Percentiles rank a stretch among this genome's conserved stretches.
phyloP scores from a whole-genome alignment of 208 protist species.

The Phytomonas francai region DNA sequence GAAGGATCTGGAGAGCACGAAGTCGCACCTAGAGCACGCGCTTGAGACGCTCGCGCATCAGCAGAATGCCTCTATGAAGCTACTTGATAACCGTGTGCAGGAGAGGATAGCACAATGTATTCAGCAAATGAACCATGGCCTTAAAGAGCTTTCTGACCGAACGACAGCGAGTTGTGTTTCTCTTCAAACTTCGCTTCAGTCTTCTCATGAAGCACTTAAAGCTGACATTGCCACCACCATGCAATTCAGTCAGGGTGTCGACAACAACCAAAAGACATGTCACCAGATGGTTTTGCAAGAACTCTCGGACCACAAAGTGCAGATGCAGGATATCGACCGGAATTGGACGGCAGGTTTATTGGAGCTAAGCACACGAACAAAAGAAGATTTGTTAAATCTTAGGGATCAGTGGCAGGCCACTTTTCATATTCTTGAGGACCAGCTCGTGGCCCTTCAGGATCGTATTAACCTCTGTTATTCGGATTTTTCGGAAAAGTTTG shows the following conservation, averaged over 20 bases:
- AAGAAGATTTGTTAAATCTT: neutral
- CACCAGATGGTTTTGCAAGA: slow-evolving; percentile 68
- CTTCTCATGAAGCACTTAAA: slow-evolving; percentile 33
- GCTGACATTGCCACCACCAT: slow-evolving; percentile 49
- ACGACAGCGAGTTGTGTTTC: neutral
- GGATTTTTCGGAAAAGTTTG: slow-evolving; percentile 9
- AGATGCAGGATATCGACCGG: slow-evolving; percentile 62
- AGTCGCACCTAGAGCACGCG: slow-evolving; percentile 18
- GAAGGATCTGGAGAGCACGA: slow-evolving; percentile 30
- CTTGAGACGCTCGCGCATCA: slow-evolving; percentile 26
- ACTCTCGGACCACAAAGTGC: slow-evolving; percentile 57
- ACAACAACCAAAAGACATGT: slow-evolving; percentile 31
- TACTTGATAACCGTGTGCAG: slow-evolving; percentile 50
- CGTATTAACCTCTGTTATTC: neutral
- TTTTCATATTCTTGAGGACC: slow-evolving; percentile 27
- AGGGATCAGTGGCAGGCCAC: slow-evolving; percentile 16
- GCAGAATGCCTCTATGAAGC: slow-evolving; percentile 28
- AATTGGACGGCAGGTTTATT: slow-evolving; percentile 71
- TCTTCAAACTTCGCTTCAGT: slow-evolving; percentile 28
- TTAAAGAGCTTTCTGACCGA: neutral
- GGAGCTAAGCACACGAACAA: slow-evolving; percentile 30
- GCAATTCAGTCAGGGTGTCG: slow-evolving; percentile 52
- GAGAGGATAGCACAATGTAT: slow-evolving; percentile 26
- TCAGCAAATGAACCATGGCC: slow-evolving; percentile 5
- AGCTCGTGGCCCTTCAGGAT: slow-evolving; percentile 12